phyloP scores from a whole-genome alignment of 2,329 filamentous ascomycete genomes.

The Aspergillus sclerotialis region DNA sequence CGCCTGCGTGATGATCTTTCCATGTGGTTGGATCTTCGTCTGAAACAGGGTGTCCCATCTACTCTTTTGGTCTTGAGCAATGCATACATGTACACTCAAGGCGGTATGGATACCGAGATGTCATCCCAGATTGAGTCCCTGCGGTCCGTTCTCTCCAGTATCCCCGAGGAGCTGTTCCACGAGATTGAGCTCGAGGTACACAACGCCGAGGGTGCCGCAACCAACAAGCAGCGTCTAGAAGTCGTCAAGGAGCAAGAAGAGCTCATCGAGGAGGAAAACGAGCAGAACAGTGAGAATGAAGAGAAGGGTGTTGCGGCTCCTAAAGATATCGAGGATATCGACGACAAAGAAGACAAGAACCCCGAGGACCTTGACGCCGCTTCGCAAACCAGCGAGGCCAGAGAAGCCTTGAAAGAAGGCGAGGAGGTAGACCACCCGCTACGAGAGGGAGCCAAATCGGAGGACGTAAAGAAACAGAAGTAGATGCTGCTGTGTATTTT shows the following conservation, averaged over 20 bases:
- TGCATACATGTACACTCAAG: conserved; percentile 85
- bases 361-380: conserved; percentile 42
- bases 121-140: conserved; percentile 87
- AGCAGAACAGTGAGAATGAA: conserved; percentile 78
- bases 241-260: conserved; percentile 98
- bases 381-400: conserved; percentile 42
- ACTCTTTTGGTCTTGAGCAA: conserved; percentile 94
- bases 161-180: conserved; percentile 97
- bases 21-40: conserved; percentile 87
- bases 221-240: conserved; percentile 97
- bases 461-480: conserved; percentile 18
- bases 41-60: conserved; percentile 92
- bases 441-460: conserved; percentile 3
- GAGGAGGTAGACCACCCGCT: conserved; percentile 25
- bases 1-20: conserved; percentile 82
- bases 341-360: conserved; percentile 71
- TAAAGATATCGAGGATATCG: conserved; percentile 85
- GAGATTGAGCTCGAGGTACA: conserved; percentile 98
- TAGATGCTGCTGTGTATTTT: conserved; percentile 13
- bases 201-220: conserved; percentile 91
- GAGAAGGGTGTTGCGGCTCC: conserved; percentile 66
- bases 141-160: conserved; percentile 83
- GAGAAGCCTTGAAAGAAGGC: conserved; percentile 35
- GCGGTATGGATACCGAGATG: conserved; percentile 71
- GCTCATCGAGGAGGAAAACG: conserved; percentile 92